These are phyloP conservation scores for Sambucus nigra DNA, from an alignment of 129 eudicot genomes.

Conservation along the genomic window DNA sequence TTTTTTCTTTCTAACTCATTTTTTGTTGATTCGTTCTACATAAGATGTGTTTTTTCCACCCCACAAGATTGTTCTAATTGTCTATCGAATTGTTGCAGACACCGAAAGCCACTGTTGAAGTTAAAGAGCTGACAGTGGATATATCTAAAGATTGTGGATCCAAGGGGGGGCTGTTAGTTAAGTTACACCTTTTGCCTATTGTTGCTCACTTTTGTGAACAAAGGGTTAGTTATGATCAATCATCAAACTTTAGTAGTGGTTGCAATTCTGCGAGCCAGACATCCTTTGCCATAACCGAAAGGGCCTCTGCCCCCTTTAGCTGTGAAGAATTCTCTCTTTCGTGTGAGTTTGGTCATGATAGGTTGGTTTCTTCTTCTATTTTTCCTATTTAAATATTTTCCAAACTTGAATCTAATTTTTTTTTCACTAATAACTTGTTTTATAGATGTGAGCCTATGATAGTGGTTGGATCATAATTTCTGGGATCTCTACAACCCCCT, in stretches of 20 bases:
- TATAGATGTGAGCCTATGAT: too few species aligned
- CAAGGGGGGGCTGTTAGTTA: constrained; percentile 57
- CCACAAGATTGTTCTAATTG: constrained; percentile 3
- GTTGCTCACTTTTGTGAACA: constrained; percentile 54
- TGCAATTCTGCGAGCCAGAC: constrained; percentile 37
- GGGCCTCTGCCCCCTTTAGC: constrained; percentile 56
- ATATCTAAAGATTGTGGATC: constrained; percentile 79
- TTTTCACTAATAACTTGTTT: too few species aligned
- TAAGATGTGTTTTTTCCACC: too few species aligned
- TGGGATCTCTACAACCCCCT: too few species aligned
- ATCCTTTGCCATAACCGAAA: constrained; percentile 33
- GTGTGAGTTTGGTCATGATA: constrained; percentile 81
- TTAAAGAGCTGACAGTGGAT: constrained; percentile 77
- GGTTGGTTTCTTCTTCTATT: constrained; percentile 40
- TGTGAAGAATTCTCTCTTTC: constrained; percentile 86
- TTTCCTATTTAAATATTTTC: neutral
- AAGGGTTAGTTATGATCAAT: constrained; percentile 43
- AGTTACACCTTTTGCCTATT: constrained; percentile 70
- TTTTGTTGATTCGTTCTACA: too few species aligned
- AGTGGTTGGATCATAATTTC: too few species aligned
- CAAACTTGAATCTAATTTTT: too few species aligned
- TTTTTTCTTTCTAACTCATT: too few species aligned
- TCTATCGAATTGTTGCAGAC: constrained; percentile 45
- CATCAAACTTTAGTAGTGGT: constrained; percentile 33
- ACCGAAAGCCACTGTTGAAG: constrained; percentile 71